These are phyloP conservation scores for Colletotrichum tofieldiae DNA, from an alignment of 2,329 filamentous ascomycete species.

Conservation along the genomic window DNA sequence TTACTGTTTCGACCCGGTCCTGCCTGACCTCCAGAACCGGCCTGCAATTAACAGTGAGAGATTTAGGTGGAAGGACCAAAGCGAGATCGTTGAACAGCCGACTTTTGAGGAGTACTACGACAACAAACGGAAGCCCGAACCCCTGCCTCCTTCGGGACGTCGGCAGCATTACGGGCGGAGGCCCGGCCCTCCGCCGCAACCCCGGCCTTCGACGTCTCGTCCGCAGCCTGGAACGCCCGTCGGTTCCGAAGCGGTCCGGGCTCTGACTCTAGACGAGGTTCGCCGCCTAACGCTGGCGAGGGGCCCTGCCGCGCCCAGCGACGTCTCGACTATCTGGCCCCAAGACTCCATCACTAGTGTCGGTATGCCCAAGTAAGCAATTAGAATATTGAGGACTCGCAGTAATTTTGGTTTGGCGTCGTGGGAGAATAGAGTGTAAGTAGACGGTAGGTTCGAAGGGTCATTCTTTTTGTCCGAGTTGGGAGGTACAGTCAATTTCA, in stretches of 20 bases:
- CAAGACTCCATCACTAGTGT: slow-evolving; percentile 1
- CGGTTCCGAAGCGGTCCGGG: background rate
- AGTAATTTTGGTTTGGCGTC: background rate
- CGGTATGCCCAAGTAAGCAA: background rate
- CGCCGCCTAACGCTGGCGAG: background rate
- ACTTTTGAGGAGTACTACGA: slow-evolving; percentile 1
- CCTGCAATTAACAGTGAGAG: background rate
- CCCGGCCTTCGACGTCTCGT: background rate
- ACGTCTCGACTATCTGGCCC: background rate
- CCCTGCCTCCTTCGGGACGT: background rate
- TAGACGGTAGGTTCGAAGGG: background rate
- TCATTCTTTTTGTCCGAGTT: background rate
- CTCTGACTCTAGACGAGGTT: slow-evolving; percentile 1
- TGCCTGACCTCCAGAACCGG: background rate
- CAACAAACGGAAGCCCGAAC: slow-evolving; percentile 1
- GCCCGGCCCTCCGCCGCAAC: background rate
- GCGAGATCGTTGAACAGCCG: background rate
- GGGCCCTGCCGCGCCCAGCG: background rate
- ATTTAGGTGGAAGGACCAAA: background rate
- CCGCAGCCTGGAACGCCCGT: background rate
- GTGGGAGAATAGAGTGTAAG: background rate
- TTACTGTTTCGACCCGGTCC: background rate
- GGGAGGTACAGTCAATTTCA: background rate
- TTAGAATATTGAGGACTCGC: no score
- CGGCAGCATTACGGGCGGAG: slow-evolving; percentile 1